These are phyloP conservation scores for Camellia japonica DNA, from an alignment of 148 eudicot genomes.

Conservation along the genomic window DNA sequence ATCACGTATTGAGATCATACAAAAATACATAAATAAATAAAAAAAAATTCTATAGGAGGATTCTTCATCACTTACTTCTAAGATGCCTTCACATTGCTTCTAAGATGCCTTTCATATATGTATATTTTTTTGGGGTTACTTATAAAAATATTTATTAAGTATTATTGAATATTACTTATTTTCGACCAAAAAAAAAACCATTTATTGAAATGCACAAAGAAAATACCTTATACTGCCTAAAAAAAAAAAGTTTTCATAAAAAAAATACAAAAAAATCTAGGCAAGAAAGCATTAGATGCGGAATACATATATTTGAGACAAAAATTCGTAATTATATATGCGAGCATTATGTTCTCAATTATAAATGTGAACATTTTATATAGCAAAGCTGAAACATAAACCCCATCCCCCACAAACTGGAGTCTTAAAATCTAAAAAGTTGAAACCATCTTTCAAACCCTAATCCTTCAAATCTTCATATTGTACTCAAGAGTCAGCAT, in stretches of 20 bases:
- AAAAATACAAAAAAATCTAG: too few relatives aligned
- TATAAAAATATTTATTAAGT: too few relatives aligned
- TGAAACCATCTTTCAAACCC: not conserved
- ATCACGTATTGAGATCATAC: constrained; percentile 12
- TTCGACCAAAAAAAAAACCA: not conserved
- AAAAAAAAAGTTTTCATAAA: not conserved
- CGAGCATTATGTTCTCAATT: too few relatives aligned
- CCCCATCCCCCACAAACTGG: not conserved
- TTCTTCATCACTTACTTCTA: not conserved
- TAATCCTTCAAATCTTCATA: constrained; percentile 11
- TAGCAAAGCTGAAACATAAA: too few relatives aligned
- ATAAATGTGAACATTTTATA: too few relatives aligned
- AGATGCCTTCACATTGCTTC: not conserved
- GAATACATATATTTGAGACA: too few relatives aligned
- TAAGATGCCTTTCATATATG: too few relatives aligned
- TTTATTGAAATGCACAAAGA: constrained; percentile 14
- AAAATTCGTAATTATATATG: too few relatives aligned
- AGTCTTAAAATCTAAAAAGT: not conserved
- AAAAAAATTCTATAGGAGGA: not conserved
- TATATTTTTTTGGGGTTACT: too few relatives aligned
- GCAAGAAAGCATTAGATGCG: too few relatives aligned
- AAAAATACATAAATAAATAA: too few relatives aligned
- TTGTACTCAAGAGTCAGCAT: constrained; percentile 9
- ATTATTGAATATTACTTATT: too few relatives aligned
- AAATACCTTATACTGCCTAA: not conserved